Base-by-base conservation (phyloP, 768 basidiomycete genomes). In the Amanita jacksonii region DNA sequence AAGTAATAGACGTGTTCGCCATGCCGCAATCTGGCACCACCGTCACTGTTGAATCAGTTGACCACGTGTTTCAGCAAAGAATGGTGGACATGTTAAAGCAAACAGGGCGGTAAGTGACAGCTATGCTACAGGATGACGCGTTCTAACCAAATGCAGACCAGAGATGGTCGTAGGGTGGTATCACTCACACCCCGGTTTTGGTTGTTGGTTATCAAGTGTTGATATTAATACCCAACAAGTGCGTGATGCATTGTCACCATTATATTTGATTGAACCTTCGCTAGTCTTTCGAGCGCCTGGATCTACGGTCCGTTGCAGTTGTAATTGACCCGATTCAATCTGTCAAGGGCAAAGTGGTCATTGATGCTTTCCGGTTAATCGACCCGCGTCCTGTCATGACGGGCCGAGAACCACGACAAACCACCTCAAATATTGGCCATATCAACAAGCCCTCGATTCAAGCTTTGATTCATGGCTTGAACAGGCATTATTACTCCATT, bases 161-260 rank as follows among this genome's bases (percentile, higher is more conserved):
- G 96, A 98, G 69, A 88, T 85, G 81, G 96, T 98, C 4, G 96
- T 99, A 1, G 96, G 96, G 3, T 99, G 96, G 96, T 99, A 99
- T 58, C 96, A 99, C 65, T 98, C 96, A 30, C 96, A 99, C 70
- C 96, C 96, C 44, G 96, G 96, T 28, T 99, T 98, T 64, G 96
- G 96, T 4, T 99, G 96, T 62, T 99, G 96, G 96, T 70, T 99
- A 31, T 97, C 93, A 36, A 92, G 90, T 54, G 94, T 98, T 16
- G 96, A 99, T 66, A 92, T 98, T 59, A 96, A 97, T 65, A 99
- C 96, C 3, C 96, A 99, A 57, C 96, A 98, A 70, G 93, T 85
- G 43, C 48, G 20, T 27, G 5, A 32, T 31, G 28, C 2, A 45
- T 28, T 50, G 34, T 51, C 49, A 41, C 38, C 28, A 36, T 39